Conservation (phyloP, 768 basidiomycete genomes). For the Cubamyces sp. region DNA sequence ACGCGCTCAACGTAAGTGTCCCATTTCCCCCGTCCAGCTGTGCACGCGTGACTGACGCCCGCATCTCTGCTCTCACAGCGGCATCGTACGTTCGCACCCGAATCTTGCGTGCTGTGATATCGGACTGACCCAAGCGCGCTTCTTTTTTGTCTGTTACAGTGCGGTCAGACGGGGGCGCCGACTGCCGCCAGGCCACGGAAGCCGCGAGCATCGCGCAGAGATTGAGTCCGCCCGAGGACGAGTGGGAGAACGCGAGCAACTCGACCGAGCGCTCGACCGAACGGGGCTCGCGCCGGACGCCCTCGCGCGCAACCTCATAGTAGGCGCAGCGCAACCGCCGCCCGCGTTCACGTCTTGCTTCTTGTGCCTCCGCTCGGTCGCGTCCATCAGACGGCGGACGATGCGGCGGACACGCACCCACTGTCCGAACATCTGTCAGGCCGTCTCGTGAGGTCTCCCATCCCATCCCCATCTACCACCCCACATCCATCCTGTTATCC, state of each 20-base stretch:
- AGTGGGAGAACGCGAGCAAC: slow-evolving; percentile 33
- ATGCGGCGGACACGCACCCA: neutral
- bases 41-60: slow-evolving; percentile 29
- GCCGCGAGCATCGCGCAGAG: slow-evolving; percentile 33
- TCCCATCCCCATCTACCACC: neutral
- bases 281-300: slow-evolving; percentile 23
- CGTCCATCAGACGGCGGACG: neutral
- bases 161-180: slow-evolving; percentile 83
- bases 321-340: neutral
- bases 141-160: slow-evolving; percentile 46
- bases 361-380: neutral
- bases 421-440: neutral
- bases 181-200: slow-evolving; percentile 55
- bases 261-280: slow-evolving; percentile 28
- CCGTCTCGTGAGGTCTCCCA: neutral
- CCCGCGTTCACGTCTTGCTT: neutral
- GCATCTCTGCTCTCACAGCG: slow-evolving; percentile 48
- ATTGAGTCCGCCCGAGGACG: slow-evolving; percentile 33
- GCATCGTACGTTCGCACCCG: slow-evolving; percentile 61
- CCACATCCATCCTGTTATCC: neutral
- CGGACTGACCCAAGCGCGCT: slow-evolving; percentile 27
- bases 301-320: slow-evolving; percentile 18
- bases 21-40: slow-evolving; percentile 31
- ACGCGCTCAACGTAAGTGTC: slow-evolving; percentile 88
- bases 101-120: slow-evolving; percentile 16